Evolutionary conservation across 2,329 filamentous ascomycete species (phyloP).

Genomic region (Colletotrichum orchidophilum): DNA sequence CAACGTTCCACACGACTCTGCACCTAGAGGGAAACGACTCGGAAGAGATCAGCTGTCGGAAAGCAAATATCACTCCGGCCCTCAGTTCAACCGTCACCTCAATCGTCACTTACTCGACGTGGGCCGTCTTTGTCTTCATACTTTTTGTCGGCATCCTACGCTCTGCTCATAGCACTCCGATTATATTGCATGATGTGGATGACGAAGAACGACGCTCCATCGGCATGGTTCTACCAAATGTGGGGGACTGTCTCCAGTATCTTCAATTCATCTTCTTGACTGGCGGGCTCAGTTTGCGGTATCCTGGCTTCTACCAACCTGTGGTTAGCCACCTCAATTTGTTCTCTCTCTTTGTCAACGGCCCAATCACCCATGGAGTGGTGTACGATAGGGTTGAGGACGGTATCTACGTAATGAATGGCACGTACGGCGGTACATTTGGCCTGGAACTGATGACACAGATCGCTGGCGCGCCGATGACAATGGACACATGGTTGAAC

Average conservation of each 20-base stretch:
- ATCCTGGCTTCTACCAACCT: constrained; percentile 79
- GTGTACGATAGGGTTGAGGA: constrained; percentile 49
- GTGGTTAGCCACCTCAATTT: constrained; percentile 73
- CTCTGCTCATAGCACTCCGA: constrained; percentile 11
- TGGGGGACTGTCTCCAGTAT: constrained; percentile 73
- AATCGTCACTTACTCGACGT: constrained; percentile 30
- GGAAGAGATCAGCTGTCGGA: constrained; percentile 24
- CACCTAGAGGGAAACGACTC: constrained; percentile 14
- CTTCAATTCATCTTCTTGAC: constrained; percentile 80
- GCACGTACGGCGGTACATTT: constrained; percentile 62
- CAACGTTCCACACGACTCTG: constrained; percentile 31
- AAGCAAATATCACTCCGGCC: constrained; percentile 35
- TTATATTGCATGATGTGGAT: constrained; percentile 14
- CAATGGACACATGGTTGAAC: constrained; percentile 74
- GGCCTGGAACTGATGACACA: constrained; percentile 75
- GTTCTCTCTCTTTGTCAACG: constrained; percentile 71
- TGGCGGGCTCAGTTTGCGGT: constrained; percentile 74
- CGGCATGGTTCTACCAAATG: constrained; percentile 34
- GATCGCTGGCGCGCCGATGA: constrained; percentile 70
- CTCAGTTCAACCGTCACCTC: constrained; percentile 12
- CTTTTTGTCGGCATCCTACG: constrained; percentile 28
- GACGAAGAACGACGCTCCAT: neutral
- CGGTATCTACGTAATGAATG: constrained; percentile 73
- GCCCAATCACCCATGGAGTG: constrained; percentile 37
- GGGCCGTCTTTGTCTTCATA: constrained; percentile 35